Conservation (phyloP, 2,329 filamentous ascomycete species). For the Calonectria crousiana region DNA sequence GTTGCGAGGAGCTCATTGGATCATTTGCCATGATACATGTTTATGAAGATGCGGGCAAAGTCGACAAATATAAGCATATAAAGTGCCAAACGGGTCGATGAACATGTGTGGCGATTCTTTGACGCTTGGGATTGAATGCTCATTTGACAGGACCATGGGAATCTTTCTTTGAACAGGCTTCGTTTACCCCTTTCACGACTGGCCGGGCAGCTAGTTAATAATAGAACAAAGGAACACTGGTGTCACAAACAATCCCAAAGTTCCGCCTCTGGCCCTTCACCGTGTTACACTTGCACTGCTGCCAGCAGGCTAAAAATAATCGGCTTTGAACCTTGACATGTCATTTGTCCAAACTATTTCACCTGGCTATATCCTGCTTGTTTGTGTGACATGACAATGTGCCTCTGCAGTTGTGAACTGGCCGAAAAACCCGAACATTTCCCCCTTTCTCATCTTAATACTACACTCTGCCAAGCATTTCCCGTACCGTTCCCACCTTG, state of each 20-base stretch:
- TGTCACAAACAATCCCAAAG: not conserved
- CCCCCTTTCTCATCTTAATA: constrained; percentile 18
- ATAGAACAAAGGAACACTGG: not conserved
- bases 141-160: not conserved
- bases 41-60: too few species aligned
- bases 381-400: constrained; percentile 10
- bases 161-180: not conserved
- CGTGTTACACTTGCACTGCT: not conserved
- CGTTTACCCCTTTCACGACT: not conserved
- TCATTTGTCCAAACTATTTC: constrained; percentile 23
- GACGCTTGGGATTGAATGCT: not conserved
- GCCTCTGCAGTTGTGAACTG: constrained; percentile 3
- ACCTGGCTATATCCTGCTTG: constrained; percentile 2
- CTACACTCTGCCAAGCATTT: constrained; percentile 11
- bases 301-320: not conserved
- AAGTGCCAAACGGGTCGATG: not conserved
- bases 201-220: too few species aligned
- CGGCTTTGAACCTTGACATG: constrained; percentile 16
- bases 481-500: constrained; percentile 1
- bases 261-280: not conserved
- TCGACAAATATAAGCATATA: not conserved
- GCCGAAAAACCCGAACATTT: constrained; percentile 3
- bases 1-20: not conserved
- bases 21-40: not conserved
- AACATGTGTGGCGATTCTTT: not conserved